Evolutionary conservation across 1,139 yeast genomes (phyloP), one percentile per base, ranked within the genome.

Genomic region (Geotrichum fermentans): DNA sequence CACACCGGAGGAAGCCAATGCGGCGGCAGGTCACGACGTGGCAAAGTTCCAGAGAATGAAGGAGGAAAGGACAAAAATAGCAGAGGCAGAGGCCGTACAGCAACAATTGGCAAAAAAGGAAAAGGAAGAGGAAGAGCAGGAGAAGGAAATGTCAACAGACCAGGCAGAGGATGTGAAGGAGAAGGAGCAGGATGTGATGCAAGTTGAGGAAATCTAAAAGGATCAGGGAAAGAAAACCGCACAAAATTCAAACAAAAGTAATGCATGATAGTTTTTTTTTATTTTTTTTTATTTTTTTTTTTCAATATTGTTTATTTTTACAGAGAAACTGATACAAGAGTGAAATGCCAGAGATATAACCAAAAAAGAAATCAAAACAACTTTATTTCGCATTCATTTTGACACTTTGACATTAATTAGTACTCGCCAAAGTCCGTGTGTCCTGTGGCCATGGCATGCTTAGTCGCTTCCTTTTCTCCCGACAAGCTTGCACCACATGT

Each of bases 1-100:
- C 64, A 82, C 96, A 4, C 82, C 78, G 46, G 79, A 85, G 55
- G 97, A 90, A 63, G 83, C 95, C 33, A 89, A 88, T 61, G 96
- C 96, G 36, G 97, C 96, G 1, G 77, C 84, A 0, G 97, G 97
- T 2, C 72, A 77, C 26, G 83, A 87, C 64, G 73, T 89, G 66
- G 73, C 73, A 45, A 82, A 78, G 65, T 90, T 80, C 63, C 65
- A 83, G 86, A 54, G 53, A 21, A 57, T 55, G 48, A 55, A 55
- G 40, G 60, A 58, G 29, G 50, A 49, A 29, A 57, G 61, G 39
- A 50, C 43, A 18, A 46, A 32, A 4, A 44, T 46, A 18, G 17
- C 37, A 5, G 35, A 16, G 5, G 38, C 51, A 58, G 40, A 55
- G 20, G 26, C 32, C 4, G 44, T 18, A 17, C 21, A 48, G 22